Evolutionary conservation across 2,329 filamentous ascomycete genomes (phyloP), one percentile per base, ranked within the genome.

Genomic region (Ascochyta koolunga): DNA sequence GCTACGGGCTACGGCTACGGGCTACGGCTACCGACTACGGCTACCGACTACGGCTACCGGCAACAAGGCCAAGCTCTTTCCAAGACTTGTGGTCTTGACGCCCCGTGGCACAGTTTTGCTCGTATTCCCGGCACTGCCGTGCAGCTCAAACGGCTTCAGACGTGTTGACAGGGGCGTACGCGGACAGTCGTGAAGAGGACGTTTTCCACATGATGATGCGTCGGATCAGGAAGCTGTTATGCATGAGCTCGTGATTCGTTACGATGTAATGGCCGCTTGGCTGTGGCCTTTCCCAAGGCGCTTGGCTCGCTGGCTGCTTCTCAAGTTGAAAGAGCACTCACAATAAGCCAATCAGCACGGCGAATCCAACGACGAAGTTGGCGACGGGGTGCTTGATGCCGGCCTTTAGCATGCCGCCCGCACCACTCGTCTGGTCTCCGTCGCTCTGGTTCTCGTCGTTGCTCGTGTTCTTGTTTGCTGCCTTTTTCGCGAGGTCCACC

Each of bases 301-400:
- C 24, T 59, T 62, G 45, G 61, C 57, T 32, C 57, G 47, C 48
- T 45, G 33, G 45, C 58, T 22, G 36, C 29, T 37, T 19, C 27
- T 33, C 22, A 47, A 29, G 10, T 19, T 19, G 44, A 32, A 15
- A 48, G 44, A 46, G 37, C 25, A 54, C 65, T 67, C 64, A 67
- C 65, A 66, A 67, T 53, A 66, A 24, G 44, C 29, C 51, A 33
- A 61, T 54, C 3, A 64, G 29, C 16, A 60, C 58, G 18, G 46
- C 46, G 7, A 65, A 51, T 10, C 64, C 57, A 21, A 65, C 22
- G 25, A 67, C 45, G 38, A 67, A 65, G 42, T 66, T 67, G 6
- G 53, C 64, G 33, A 67, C 43, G 2, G 65, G 63, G 19, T 67
- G 65, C 21, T 56, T 51, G 21, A 67, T 65, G 42, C 62, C 64